Evolutionary conservation across 768 basidiomycete genomes (phyloP), one percentile per base, ranked within the genome.

Genomic region (Nidularia sp.): DNA sequence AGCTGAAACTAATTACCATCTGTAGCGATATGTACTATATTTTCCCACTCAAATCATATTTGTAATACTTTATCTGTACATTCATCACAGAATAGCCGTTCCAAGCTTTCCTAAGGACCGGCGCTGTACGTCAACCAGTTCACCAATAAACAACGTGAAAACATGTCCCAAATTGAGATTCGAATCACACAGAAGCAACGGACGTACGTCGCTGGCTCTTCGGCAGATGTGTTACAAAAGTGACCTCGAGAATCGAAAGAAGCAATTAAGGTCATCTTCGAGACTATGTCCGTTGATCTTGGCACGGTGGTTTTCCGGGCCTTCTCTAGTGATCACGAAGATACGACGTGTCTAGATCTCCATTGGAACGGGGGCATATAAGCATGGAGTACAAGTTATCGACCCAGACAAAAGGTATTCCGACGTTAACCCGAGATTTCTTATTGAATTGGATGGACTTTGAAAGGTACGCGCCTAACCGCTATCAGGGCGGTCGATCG

Each of bases 261-360:
- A 65, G 62, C 64, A 60, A 62, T 63, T 62, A 63, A 62, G 63
- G 64, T 60, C 59, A 54, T 61, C 60, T 51, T 56, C 59, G 57
- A 60, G 33, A 56, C 41, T 61, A 65, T 56, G 56, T 63, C 62
- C 64, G 60, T 63, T 45, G 42, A 46, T 53, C 62, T 62, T 63
- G 64, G 61, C 58, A 51, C 53, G 59, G 48, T 12, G 49, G 34
- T 47, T 53, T 45, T 45, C 33, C 48, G 46, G 34, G 33, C 44
- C 47, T 49, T 25, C 9, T 39, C n/a, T 12, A 22, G 45, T 45
- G 34, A 34, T 36, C 44, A 42, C 31, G 45, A 39, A 29, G 25
- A 2, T 29, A 29, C 25, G 39, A 41, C 15, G 12, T 15, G 10
- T 41, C 15, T 10, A 41, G 39, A 41, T 41, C 39, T 41, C 39